Conservation (phyloP, 2,329 filamentous ascomycete genomes). For the Cordyceps cicadae region DNA sequence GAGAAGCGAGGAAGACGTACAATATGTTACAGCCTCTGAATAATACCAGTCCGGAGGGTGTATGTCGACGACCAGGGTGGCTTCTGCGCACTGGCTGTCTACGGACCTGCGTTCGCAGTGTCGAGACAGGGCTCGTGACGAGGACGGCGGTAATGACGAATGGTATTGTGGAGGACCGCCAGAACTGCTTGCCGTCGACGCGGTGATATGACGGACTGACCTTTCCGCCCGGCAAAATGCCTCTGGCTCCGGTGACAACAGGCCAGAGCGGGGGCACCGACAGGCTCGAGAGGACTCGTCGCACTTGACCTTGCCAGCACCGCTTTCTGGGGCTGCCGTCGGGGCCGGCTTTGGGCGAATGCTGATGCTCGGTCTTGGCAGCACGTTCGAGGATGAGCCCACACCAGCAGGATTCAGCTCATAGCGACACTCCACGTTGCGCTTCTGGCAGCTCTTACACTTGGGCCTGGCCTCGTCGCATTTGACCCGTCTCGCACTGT, state of each 20-base stretch:
- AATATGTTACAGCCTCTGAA: neutral
- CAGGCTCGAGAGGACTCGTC: neutral
- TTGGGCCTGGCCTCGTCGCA: neutral
- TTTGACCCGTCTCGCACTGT: neutral
- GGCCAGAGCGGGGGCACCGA: neutral
- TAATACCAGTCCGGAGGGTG: constrained; percentile 1
- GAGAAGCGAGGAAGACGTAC: neutral
- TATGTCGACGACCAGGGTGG: neutral
- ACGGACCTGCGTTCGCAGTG: neutral
- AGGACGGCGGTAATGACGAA: neutral
- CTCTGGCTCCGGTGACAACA: neutral
- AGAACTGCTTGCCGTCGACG: neutral
- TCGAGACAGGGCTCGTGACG: neutral
- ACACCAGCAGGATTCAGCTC: neutral
- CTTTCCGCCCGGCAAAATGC: neutral
- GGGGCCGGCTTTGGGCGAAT: neutral
- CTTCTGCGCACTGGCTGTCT: neutral
- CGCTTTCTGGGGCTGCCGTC: neutral
- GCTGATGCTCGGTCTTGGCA: neutral
- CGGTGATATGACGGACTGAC: neutral
- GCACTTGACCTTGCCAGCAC: neutral
- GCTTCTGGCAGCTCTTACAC: neutral
- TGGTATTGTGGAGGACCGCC: neutral
- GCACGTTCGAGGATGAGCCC: neutral
- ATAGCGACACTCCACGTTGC: neutral